Evolutionary conservation across 176 grass and related monocot genomes (phyloP), one percentile per base, ranked within the genome.

Genomic region (Neostapfia colusana): DNA sequence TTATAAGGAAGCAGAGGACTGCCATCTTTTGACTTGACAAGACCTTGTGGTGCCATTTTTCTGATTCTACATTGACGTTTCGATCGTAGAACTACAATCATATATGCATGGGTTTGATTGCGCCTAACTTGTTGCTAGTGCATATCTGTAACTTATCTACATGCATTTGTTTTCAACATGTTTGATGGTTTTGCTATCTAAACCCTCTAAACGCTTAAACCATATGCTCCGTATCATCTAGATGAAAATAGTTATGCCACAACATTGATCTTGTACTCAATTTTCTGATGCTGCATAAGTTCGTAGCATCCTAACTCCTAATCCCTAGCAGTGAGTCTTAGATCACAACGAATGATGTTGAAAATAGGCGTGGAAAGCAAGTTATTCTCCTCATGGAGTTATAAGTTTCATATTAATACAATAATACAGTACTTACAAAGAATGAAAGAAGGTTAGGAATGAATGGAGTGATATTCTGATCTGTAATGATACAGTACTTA

Each of bases 21-120:
- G 45, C 57, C 45, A 64, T 63, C 9, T n/a, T 43, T 86, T 82
- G 65, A 87, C 68, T 76, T 87, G 79, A 72, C 66, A 72, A 77
- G 57, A 72, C 73, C 16, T 64, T 87, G 57, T 57, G 60, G 48
- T 40, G 13, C 79, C 73, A 20, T 70, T 70, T 70, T 44, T 18
- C n/a, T 46, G 26, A 73, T 70, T 36, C 7, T 16, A 0, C 31
- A 49, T 60, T 50, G 28, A 36, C 34, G 18, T 54, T 64, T 63
- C 53, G 13, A 62, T 70, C 24, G 8, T 34, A 51, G 8, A 49
- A 43, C 3, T 40, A 42, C 12, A 7, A 21, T 23, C 39, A n/a
- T n/a, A n/a, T n/a, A 48, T 38, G 20, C 27, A 36, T 56, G 37
- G 55, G 48, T 42, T 25, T 43, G 43, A 10, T 18, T 42, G 35